phyloP scores from a whole-genome alignment of 345 rosid genomes.

The Aquilaria sinensis region DNA sequence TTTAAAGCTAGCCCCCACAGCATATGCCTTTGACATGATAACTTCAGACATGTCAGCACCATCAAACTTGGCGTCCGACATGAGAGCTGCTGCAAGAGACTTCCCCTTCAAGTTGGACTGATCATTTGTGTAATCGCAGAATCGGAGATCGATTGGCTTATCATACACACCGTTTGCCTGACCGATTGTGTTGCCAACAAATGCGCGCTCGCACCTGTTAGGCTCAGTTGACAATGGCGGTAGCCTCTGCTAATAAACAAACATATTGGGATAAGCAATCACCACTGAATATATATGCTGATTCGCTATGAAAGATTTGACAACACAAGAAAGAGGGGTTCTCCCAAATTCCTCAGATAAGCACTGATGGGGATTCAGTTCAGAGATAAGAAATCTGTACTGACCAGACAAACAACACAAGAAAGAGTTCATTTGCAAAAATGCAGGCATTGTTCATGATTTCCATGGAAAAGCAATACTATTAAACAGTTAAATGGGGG shows the following conservation, averaged over 20 bases:
- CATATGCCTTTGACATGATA: conserved; percentile 98
- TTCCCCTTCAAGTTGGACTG: conserved; percentile 85
- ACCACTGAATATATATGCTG: neutral
- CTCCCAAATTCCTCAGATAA: neutral
- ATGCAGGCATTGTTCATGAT: neutral
- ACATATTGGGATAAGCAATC: conserved; percentile 4
- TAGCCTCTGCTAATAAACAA: conserved; percentile 53
- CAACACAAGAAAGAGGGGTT: neutral
- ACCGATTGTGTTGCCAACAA: conserved; percentile 90
- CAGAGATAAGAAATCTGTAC: neutral
- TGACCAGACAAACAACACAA: neutral
- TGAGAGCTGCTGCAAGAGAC: conserved; percentile 90
- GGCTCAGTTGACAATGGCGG: conserved; percentile 94
- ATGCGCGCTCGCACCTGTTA: conserved; percentile 80
- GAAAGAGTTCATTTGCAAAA: neutral
- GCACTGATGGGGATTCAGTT: neutral
- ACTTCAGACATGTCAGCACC: conserved; percentile 98
- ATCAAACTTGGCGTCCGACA: conserved; percentile 94
- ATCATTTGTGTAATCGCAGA: conserved; percentile 81
- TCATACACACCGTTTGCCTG: conserved; percentile 98
- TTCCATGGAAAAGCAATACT: neutral
- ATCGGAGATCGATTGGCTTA: conserved; percentile 91
- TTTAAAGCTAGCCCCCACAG: conserved; percentile 94
- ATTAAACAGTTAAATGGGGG: conserved; percentile 1
- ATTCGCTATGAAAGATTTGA: neutral